Base-by-base conservation (phyloP, 2,329 filamentous ascomycete species). In the Phoma sp. region DNA sequence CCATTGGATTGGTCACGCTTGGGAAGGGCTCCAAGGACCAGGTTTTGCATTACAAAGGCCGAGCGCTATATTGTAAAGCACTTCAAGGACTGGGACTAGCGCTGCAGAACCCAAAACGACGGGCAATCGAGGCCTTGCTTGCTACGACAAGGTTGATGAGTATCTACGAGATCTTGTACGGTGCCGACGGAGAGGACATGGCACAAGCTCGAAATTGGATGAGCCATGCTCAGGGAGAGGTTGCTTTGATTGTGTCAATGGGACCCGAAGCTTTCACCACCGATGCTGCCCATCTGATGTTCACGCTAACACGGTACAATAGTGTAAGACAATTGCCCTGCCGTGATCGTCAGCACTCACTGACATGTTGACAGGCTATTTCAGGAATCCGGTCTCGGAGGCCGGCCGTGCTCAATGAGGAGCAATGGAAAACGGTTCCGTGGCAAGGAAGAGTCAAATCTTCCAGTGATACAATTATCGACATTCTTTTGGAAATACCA, bases 401-500 rank as follows among this genome's bases (percentile, higher is more conserved):
- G 43, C 55, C 62, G 3, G 71, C 68, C 5, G 59, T 72, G 17
- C 43, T 77, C 17, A 69, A 72, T 15, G 61, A 63, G 2, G 52
- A 62, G 13, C 63, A 64, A 19, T 77, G 74, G 75, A 74, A 72
- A 37, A 75, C 64, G 0, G 43, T 74, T 4, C 75, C 75, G 2
- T 77, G 74, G 75, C 61, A 41, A 24, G 63, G 58, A 15, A 59
- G 63, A 33, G 59, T 59, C 19, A 74, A 75, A 51, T 70, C 68
- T 2, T 64, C 71, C 22, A 70, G 72, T 29, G 75, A 77, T 48
- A 53, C 52, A 4, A 61, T 77, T 19, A 47, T 76, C 6, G 74
- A 76, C 49, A 65, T 74, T 12, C 52, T 74, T 8, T 67, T 68
- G 7, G 58, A 62, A 2, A 51, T 76, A 7, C 75, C 74, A 1